These are phyloP conservation scores for Aquanectria penicillioides DNA, from an alignment of 2,329 filamentous ascomycete species.

Conservation along the genomic window DNA sequence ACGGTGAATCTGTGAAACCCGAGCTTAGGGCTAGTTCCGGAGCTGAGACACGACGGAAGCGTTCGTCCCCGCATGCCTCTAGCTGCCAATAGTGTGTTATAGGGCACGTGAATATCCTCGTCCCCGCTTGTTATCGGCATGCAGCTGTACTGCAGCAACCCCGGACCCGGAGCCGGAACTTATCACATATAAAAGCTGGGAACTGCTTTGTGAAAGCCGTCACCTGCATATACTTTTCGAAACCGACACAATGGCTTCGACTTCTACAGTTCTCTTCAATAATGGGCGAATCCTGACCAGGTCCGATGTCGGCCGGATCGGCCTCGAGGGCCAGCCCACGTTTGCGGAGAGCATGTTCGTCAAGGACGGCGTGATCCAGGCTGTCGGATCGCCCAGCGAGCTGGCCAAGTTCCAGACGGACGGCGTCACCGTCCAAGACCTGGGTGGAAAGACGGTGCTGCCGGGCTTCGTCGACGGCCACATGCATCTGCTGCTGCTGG, in stretches of 20 bases:
- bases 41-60: too few species aligned
- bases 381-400: constrained; percentile 46
- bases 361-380: constrained; percentile 46
- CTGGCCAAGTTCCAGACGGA: constrained; percentile 32
- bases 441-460: constrained; percentile 53
- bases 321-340: constrained; percentile 37
- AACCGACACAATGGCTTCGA: constrained; percentile 25
- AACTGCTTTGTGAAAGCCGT: too few species aligned
- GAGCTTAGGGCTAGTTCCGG: too few species aligned
- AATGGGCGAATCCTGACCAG: constrained; percentile 44
- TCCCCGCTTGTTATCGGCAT: constrained; percentile 4
- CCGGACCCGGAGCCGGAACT: too few species aligned
- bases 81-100: too few species aligned
- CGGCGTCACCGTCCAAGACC: constrained; percentile 34
- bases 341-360: constrained; percentile 49
- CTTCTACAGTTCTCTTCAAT: constrained; percentile 32
- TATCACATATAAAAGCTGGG: too few species aligned
- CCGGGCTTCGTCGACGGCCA: constrained; percentile 69
- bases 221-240: not conserved
- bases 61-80: constrained; percentile 2
- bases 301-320: constrained; percentile 33
- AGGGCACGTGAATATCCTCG: constrained; percentile 17
- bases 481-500: constrained; percentile 64
- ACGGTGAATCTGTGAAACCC: too few species aligned
- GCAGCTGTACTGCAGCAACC: too few species aligned